These are phyloP conservation scores for Tolypocladium album DNA, from an alignment of 2,329 filamentous ascomycete species.

Conservation along the genomic window DNA sequence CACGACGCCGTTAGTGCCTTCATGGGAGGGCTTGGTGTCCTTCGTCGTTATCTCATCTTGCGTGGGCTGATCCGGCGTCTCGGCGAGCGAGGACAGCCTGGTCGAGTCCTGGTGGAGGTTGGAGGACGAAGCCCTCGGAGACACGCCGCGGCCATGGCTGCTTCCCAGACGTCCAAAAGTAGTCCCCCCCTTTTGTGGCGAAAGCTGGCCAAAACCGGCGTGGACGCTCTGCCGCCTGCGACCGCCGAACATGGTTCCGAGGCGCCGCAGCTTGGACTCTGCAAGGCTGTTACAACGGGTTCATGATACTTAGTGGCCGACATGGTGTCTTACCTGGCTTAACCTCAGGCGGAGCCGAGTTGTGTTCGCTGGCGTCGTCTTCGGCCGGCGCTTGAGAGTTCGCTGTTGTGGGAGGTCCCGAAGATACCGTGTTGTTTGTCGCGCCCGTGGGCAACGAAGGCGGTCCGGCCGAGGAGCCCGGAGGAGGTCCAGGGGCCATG, in stretches of 20 bases:
- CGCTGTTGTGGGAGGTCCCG: slow-evolving; percentile 1
- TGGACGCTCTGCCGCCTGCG: slow-evolving; percentile 57
- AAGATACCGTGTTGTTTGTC: not conserved
- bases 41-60: slow-evolving; percentile 13
- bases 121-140: slow-evolving; percentile 47
- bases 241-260: slow-evolving; percentile 57
- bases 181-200: slow-evolving; percentile 36
- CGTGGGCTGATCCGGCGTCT: slow-evolving; percentile 34
- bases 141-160: slow-evolving; percentile 48
- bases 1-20: slow-evolving; percentile 34
- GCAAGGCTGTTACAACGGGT: slow-evolving; percentile 11
- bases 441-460: not conserved
- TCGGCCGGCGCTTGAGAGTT: slow-evolving; percentile 5
- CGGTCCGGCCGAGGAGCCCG: not conserved
- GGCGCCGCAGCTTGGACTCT: slow-evolving; percentile 48
- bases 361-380: slow-evolving; percentile 32
- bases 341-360: slow-evolving; percentile 18
- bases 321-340: slow-evolving; percentile 22
- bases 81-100: slow-evolving; percentile 45
- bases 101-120: slow-evolving; percentile 45
- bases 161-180: slow-evolving; percentile 54
- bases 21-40: slow-evolving; percentile 20
- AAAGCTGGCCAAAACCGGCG: slow-evolving; percentile 47
- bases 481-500: slow-evolving; percentile 3
- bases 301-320: not conserved